Percentiles rank a stretch among this genome's conserved stretches.
Conservation (phyloP, 176 grass and related monocot species). For the Musa itinerans region DNA sequence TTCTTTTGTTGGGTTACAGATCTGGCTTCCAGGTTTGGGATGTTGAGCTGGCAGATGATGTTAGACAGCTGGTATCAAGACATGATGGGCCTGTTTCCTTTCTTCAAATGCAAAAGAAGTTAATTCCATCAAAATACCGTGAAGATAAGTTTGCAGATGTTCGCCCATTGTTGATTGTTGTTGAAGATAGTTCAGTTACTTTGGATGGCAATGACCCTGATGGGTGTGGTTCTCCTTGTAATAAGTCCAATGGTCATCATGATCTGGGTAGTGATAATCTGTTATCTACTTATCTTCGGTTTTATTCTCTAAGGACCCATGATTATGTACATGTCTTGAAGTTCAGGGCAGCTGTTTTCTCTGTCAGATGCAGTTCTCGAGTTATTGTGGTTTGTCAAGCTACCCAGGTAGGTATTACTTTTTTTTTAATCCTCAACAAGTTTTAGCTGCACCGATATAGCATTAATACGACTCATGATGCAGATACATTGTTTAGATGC, state of each 20-base stretch:
- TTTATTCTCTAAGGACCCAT: slow-evolving; percentile 79
- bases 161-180: slow-evolving; percentile 65
- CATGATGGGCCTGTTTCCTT: slow-evolving; percentile 78
- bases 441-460: background rate
- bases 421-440: background rate
- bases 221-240: slow-evolving; percentile 28
- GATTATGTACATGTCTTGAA: slow-evolving; percentile 73
- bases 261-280: slow-evolving; percentile 32
- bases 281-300: slow-evolving; percentile 51
- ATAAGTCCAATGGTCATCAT: slow-evolving; percentile 41
- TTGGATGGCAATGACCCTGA: slow-evolving; percentile 41
- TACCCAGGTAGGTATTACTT: slow-evolving; percentile 52
- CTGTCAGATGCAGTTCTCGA: slow-evolving; percentile 70
- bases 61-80: slow-evolving; percentile 77
- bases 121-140: slow-evolving; percentile 27
- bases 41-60: slow-evolving; percentile 83
- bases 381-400: slow-evolving; percentile 77
- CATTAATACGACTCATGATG: slow-evolving; percentile 4
- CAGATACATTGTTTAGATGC: slow-evolving; percentile 98
- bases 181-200: slow-evolving; percentile 39
- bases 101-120: slow-evolving; percentile 80
- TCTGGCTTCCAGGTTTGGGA: slow-evolving; percentile 98
- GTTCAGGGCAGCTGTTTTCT: slow-evolving; percentile 79
- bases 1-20: slow-evolving; percentile 65
- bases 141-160: slow-evolving; percentile 68